A percentile compares a stretch with the other conserved stretches of the same genome.
Conservation (phyloP, 2,329 filamentous ascomycete species). For the Pseudogymnoascus pannorum region DNA sequence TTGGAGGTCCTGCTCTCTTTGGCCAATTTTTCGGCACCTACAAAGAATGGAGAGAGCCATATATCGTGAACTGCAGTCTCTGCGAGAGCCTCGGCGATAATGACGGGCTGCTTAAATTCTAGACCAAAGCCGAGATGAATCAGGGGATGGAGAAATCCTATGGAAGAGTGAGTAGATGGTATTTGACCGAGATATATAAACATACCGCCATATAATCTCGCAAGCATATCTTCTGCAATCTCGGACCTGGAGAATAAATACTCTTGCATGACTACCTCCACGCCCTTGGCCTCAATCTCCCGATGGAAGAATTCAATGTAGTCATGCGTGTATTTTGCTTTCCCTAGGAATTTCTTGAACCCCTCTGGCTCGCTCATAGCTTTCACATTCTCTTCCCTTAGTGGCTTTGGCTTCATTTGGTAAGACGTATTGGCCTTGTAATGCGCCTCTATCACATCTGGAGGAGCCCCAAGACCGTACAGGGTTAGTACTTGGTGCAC, state of each 20-base stretch:
- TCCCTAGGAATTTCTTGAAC: conserved; percentile 55
- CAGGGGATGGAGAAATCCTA: conserved; percentile 67
- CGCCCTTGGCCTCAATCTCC: conserved; percentile 60
- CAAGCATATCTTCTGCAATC: conserved; percentile 60
- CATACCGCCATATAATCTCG: conserved; percentile 57
- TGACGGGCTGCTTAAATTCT: conserved; percentile 73
- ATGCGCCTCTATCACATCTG: conserved; percentile 50
- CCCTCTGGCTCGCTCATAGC: conserved; percentile 41
- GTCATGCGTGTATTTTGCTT: conserved; percentile 59
- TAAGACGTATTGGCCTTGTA: conserved; percentile 61
- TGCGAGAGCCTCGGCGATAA: conserved; percentile 73
- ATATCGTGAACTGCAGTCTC: conserved; percentile 64
- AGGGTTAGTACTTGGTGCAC: conserved; percentile 69
- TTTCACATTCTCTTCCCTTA: conserved; percentile 43
- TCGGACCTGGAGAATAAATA: conserved; percentile 63
- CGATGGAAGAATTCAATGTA: conserved; percentile 70
- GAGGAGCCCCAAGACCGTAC: conserved; percentile 64
- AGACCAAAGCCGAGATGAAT: conserved; percentile 82
- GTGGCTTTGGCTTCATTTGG: conserved; percentile 48
- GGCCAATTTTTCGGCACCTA: conserved; percentile 43
- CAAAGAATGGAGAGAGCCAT: conserved; percentile 48
- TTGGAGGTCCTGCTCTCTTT: conserved; percentile 30
- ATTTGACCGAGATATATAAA: neutral
- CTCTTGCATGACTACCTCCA: conserved; percentile 53
- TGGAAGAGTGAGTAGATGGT: conserved; percentile 11